Evolutionary conservation across 1,284 basidiomycete species (phyloP), one percentile per base, ranked within the genome.

Genomic region (Boletus mariae): DNA sequence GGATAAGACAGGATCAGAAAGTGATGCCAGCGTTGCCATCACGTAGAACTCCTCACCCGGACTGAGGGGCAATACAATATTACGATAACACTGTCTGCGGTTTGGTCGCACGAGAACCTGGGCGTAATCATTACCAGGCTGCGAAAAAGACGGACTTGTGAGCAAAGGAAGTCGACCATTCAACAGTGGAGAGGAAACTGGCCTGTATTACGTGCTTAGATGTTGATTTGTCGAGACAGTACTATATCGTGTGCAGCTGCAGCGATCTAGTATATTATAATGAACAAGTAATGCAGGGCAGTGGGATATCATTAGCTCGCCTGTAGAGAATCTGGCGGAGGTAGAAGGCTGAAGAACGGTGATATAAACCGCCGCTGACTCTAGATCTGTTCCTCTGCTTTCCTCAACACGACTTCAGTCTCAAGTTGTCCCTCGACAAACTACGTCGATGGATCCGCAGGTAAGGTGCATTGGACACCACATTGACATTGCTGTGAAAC

Each of bases 51-150:
- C 29, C 29, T 69, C 75, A 90, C 89, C 65, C 89, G 82, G 60
- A 92, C 76, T 25, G 89, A 82, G 7, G 89, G 89, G 58, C 87
- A 89, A 67, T 90, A 87, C 38, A 88, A 74, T 8, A 78, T 78
- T 47, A 90, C 70, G 34, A 80, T 67, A 55, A 92, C 75, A 9
- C 80, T 75, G 44, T 71, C 67, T 34, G 76, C 73, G n/a, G 82
- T 85, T 67, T 92, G 90, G 42, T 74, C 76, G 64, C 89, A 91
- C 51, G 77, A 83, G 67, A 92, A 92, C 47, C 78, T 80, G 44
- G 89, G 90, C 11, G 90, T 92, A 63, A 92, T 88, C 89, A 92
- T 90, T 55, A 47, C 43, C 2, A 26, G 28, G 35, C 47, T 54
- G 40, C 8, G 12, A 31, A 43, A 28, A 17, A 47, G 12, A 37